Base-by-base conservation (phyloP, 1,284 basidiomycete genomes). In the Papiliotrema terrestris region DNA sequence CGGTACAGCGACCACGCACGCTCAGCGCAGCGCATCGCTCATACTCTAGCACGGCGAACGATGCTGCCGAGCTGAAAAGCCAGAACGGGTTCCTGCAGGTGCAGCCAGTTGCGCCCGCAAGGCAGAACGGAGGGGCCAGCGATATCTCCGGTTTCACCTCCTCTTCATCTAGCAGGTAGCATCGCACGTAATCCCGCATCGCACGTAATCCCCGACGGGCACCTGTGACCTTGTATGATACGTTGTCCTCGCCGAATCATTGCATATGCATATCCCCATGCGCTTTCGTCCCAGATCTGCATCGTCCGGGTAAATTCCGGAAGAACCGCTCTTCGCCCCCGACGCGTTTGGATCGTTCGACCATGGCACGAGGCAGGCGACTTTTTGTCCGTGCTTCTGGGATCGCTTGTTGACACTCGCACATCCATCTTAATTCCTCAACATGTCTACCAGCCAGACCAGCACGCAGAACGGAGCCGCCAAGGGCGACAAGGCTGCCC, bases 401-500 rank as follows among this genome's bases (percentile, higher is more conserved):
- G 6, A 6, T 32, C 29, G 5, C 29, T 32, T 32, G 29, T 32
- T 32, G 29, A 32, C 29, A 32, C 29, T 32, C 11, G n/a, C 29
- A 32, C 29, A 5, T 11, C 29, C 11, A 32, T n/a, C 29, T 32
- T 11, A 5, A 5, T 32, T 6, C 29, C 5, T 32, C 29, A 32
- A 5, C 29, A 32, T 32, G 29, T 32, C 29, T 5, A 11, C 29
- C 29, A 32, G 29, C 29, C 29, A 32, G 11, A 32, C 29, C 29
- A 32, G 29, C 29, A 32, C 29, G 29, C 29, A 32, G 29, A 32
- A 32, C 29, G 29, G 29, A 5, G 29, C 54, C 23, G 43, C 49
- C 35, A 37, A 41, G 13, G 43, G 45, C 29, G 68, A 65, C 52
- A 73, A 75, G 58, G 67, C 67, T 11, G 64, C 60, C 37, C 47